Evolutionary conservation across 2,329 filamentous ascomycete species (phyloP).

Genomic region (Epichloe hybrida): DNA sequence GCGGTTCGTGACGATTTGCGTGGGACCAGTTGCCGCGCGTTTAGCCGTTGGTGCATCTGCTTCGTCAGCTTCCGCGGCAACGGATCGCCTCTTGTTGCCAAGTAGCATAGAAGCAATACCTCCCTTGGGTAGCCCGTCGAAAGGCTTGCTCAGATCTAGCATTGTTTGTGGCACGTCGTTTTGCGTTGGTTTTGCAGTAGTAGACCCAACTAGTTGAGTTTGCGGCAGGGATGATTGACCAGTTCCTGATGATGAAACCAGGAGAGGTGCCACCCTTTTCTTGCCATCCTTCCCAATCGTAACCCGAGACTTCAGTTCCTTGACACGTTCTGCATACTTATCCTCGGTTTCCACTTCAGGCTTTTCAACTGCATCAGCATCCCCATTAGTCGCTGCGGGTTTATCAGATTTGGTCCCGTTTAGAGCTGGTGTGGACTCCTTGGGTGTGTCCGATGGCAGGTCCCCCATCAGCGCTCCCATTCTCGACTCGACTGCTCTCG

Average conservation of each 20-base stretch:
- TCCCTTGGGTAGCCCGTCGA: constrained; percentile 82
- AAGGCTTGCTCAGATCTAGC: constrained; percentile 84
- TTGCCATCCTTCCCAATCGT: constrained; percentile 95
- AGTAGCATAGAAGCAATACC: constrained; percentile 75
- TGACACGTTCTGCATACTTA: constrained; percentile 40
- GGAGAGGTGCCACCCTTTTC: constrained; percentile 82
- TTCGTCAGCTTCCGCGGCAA: constrained; percentile 60
- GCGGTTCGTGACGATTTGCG: constrained; percentile 62
- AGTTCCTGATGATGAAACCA: constrained; percentile 80
- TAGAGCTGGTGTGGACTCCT: constrained; percentile 31
- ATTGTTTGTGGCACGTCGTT: constrained; percentile 68
- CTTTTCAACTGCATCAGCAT: constrained; percentile 18
- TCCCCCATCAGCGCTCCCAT: constrained; percentile 98
- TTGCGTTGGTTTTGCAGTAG: constrained; percentile 46
- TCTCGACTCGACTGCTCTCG: constrained; percentile 77
- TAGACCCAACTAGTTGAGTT: constrained; percentile 71
- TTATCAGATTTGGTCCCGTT: constrained; percentile 39
- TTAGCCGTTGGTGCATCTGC: constrained; percentile 36
- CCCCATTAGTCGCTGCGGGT: constrained; percentile 24
- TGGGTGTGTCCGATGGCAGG: constrained; percentile 39
- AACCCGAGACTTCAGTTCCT: constrained; percentile 70
- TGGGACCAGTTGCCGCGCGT: constrained; percentile 51
- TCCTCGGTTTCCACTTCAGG: constrained; percentile 34
- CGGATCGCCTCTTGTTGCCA: constrained; percentile 83
- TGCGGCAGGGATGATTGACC: constrained; percentile 82